Percentiles rank a stretch among this genome's conserved stretches.
phyloP scores from a whole-genome alignment of 2,329 filamentous ascomycete species.

The Zasmidium angulare region DNA sequence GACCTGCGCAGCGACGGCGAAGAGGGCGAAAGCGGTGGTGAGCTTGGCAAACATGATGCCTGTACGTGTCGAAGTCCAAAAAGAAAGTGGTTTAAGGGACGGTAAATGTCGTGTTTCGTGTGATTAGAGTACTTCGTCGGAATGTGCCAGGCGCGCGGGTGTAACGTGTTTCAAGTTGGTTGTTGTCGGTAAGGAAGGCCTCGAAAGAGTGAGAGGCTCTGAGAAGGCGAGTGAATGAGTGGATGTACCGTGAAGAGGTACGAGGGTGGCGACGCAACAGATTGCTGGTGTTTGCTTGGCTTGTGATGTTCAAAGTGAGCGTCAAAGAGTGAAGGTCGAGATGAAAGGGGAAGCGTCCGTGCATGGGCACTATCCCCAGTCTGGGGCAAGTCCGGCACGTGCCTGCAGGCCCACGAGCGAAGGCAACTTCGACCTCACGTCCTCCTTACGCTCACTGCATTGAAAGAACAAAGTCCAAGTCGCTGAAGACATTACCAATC shows the following conservation, averaged over 20 bases:
- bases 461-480: too few relatives aligned
- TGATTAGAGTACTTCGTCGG: neutral
- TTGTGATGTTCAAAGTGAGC: neutral
- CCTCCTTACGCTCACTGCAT: too few relatives aligned
- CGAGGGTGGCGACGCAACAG: neutral
- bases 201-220: conserved; percentile 5
- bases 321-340: neutral
- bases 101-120: neutral
- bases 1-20: conserved; percentile 46
- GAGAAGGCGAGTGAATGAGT: conserved; percentile 1
- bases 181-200: neutral
- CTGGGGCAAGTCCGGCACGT: too few relatives aligned
- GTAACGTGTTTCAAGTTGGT: conserved; percentile 2
- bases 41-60: conserved; percentile 49
- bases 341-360: neutral
- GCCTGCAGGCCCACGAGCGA: too few relatives aligned
- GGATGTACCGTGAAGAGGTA: conserved; percentile 5
- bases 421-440: too few relatives aligned
- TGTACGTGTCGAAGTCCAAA: neutral
- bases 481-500: too few relatives aligned
- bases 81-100: neutral
- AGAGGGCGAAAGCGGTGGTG: conserved; percentile 43
- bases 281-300: neutral
- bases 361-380: neutral
- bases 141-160: conserved; percentile 3